These are phyloP conservation scores for Tetracentron sinense DNA, from an alignment of 164 flowering plant species.

Conservation along the genomic window DNA sequence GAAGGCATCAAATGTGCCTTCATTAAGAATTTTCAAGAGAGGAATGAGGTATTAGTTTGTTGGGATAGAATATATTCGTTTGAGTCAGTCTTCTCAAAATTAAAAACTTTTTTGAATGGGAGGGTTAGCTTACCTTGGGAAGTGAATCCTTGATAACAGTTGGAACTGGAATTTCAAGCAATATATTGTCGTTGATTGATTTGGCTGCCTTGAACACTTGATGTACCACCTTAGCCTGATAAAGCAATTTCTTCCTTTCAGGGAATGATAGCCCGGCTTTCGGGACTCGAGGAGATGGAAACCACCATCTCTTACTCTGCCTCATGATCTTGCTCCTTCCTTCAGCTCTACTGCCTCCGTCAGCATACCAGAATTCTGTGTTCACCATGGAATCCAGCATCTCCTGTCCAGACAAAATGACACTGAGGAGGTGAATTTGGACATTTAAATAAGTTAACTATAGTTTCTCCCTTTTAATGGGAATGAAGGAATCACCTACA, in stretches of 20 bases:
- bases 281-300: constrained; percentile 84
- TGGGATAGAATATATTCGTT: too few relatives aligned
- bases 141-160: constrained; percentile 50
- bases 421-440: neutral
- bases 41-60: too few relatives aligned
- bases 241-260: constrained; percentile 52
- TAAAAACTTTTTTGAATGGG: constrained; percentile 2
- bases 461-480: neutral
- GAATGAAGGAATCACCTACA: constrained; percentile 48
- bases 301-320: constrained; percentile 87
- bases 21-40: too few relatives aligned
- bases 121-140: constrained; percentile 49
- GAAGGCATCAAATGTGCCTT: too few relatives aligned
- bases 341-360: constrained; percentile 83
- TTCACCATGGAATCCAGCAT: constrained; percentile 73
- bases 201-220: constrained; percentile 92
- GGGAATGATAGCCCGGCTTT: constrained; percentile 57
- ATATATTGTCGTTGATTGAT: constrained; percentile 60
- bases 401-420: constrained; percentile 44
- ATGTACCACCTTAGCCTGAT: constrained; percentile 57
- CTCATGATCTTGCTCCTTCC: constrained; percentile 61
- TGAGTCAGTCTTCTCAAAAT: too few relatives aligned
- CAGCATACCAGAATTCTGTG: constrained; percentile 90
- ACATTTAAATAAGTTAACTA: neutral
- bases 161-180: constrained; percentile 81